Evolutionary conservation across 495 filamentous ascomycete genomes (phyloP).

Genomic region (Xylaria cubensis): DNA sequence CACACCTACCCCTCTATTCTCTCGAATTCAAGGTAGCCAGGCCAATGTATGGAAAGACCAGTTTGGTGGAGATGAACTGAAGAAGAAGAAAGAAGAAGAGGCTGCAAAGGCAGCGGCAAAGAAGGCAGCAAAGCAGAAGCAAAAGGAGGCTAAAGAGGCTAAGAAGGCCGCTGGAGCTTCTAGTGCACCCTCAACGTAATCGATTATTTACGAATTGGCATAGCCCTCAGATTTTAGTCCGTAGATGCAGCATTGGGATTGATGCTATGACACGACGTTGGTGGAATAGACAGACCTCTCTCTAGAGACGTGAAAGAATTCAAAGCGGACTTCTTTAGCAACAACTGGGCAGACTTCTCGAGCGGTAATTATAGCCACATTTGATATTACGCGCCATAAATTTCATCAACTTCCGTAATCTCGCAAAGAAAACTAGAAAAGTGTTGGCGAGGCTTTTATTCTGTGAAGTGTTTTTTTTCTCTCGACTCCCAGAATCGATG

Average conservation of each 20-base stretch:
- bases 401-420: background rate
- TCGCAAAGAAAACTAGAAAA: background rate
- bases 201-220: background rate
- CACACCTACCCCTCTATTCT: slow-evolving; percentile 82
- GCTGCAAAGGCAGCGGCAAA: slow-evolving; percentile 61
- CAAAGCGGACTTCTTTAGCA: background rate
- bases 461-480: background rate
- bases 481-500: too few relatives aligned
- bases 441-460: background rate
- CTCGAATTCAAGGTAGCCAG: slow-evolving; percentile 81
- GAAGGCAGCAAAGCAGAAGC: slow-evolving; percentile 54
- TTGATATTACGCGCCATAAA: background rate
- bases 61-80: slow-evolving; percentile 61
- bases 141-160: slow-evolving; percentile 56
- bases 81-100: slow-evolving; percentile 56
- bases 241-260: too few relatives aligned
- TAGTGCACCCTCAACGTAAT: background rate
- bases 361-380: background rate
- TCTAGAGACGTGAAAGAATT: background rate
- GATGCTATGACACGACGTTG: background rate
- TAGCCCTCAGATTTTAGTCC: background rate
- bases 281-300: background rate
- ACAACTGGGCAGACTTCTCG: background rate
- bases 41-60: slow-evolving; percentile 79
- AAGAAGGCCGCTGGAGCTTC: slow-evolving; percentile 14